A percentile compares a stretch with the other conserved stretches of the same genome.
Conservation (phyloP, 2,329 filamentous ascomycete genomes). For the Neonectria faginata region DNA sequence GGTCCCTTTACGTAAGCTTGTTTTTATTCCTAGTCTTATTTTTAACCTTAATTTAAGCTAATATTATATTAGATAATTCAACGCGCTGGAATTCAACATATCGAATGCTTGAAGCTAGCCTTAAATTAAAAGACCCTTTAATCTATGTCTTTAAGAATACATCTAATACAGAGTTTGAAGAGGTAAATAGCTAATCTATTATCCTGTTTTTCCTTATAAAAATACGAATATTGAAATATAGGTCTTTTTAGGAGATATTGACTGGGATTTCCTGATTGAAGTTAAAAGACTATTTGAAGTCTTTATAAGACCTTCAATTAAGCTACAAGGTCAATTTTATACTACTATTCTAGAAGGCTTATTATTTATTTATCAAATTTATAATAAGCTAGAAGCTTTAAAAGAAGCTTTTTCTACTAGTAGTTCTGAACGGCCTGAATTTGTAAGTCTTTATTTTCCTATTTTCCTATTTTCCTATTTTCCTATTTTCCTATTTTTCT, state of each 20-base stretch:
- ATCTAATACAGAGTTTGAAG: too few relatives aligned
- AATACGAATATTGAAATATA: neutral
- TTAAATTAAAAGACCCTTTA: neutral
- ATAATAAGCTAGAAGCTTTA: conserved; percentile 4
- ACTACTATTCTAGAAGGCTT: neutral
- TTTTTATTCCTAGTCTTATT: too few relatives aligned
- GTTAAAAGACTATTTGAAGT: neutral
- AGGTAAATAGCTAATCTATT: too few relatives aligned
- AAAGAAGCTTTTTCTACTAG: neutral
- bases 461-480: too few relatives aligned
- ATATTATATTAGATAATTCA: too few relatives aligned
- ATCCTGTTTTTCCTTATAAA: too few relatives aligned
- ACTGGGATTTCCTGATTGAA: neutral
- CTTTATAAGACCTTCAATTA: neutral
- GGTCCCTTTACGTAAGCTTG: too few relatives aligned
- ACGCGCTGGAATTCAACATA: too few relatives aligned
- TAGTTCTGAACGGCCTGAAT: neutral
- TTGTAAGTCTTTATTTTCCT: neutral
- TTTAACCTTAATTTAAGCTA: too few relatives aligned
- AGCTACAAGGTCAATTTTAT: neutral
- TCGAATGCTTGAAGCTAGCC: too few relatives aligned
- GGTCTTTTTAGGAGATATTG: neutral
- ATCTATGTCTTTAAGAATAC: neutral
- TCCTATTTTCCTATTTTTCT: too few relatives aligned
- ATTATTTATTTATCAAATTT: neutral